Evolutionary conservation across 202 grass and related monocot species (phyloP), one percentile per base, ranked within the genome.

Genomic region (Schoenoplectus tabernaemontani): DNA sequence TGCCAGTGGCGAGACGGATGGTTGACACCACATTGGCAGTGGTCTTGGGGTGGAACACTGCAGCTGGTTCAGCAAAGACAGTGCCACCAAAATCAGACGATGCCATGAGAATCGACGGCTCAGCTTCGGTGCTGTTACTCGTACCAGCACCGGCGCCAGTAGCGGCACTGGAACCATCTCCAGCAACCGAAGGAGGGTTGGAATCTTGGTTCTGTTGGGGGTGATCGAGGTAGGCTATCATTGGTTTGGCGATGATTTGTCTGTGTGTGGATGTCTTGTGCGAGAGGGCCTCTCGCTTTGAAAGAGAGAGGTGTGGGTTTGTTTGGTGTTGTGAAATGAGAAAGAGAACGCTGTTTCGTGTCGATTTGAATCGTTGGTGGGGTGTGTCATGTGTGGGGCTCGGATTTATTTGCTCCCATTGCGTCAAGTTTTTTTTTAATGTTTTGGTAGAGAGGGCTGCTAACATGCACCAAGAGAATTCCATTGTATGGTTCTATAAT

Each of bases 81-180:
- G 87, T 64, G 16, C 96, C 89, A 44, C 96, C 96, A 63, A 98
- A 98, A 84, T 98, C 94, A 50, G 38, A 43, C 23, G 88, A 85
- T 26, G 89, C 91, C n/a, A 78, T 69, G 72, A 60, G 46, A 39
- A 78, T 82, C 0, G 70, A 84, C 8, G 82, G 81, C 2, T 51
- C 78, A 9, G 46, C 38, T 7, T 73, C 81, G 0, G 20, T 51
- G 16, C 39, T 12, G 57, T 24, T 50, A 80, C 57, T 44, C 20
- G 54, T 62, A 26, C 28, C 56, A 4, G 32, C 13, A n/a, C n/a
- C n/a, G n/a, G n/a, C n/a, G 32, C 56, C 34, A 1, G 36, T 78
- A 44, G 17, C n/a, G 4, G 57, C 60, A 60, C 12, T n/a, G 7
- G 53, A 5, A 46, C 2, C 22, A 9, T 63, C 77, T 78, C 51